phyloP scores from a whole-genome alignment of 2,329 filamentous ascomycete species.

The Fusarium citri region DNA sequence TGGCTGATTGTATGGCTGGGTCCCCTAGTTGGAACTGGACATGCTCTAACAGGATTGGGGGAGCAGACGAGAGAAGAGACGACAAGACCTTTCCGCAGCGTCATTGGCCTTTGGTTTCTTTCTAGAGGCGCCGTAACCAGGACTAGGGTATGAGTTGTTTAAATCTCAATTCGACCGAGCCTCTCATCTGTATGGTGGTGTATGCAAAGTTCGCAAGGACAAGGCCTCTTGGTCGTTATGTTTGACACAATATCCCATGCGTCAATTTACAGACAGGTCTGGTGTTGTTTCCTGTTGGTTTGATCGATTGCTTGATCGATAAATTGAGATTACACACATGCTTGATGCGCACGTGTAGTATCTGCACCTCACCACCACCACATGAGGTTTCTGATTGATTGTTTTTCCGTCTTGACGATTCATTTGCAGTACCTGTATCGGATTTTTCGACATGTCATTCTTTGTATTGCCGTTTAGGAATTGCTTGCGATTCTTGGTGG shows the following conservation, averaged over 20 bases:
- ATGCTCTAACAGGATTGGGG: slow-evolving; percentile 16
- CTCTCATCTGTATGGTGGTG: slow-evolving; percentile 9
- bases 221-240: background rate
- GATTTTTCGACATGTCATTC: slow-evolving; percentile 27
- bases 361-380: slow-evolving; percentile 18
- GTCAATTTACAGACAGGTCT: slow-evolving; percentile 26
- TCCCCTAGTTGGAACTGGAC: slow-evolving; percentile 21
- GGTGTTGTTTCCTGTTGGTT: slow-evolving; percentile 22
- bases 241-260: slow-evolving; percentile 23
- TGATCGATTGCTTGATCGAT: slow-evolving; percentile 12
- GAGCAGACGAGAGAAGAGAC: slow-evolving; percentile 31
- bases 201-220: slow-evolving; percentile 5
- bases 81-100: slow-evolving; percentile 15
- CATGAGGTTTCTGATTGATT: slow-evolving; percentile 2
- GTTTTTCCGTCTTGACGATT: slow-evolving; percentile 8
- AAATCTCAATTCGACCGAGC: slow-evolving; percentile 16
- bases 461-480: slow-evolving; percentile 22
- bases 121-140: slow-evolving; percentile 10
- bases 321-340: slow-evolving; percentile 23
- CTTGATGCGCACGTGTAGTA: slow-evolving; percentile 25
- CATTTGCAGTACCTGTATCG: slow-evolving; percentile 7
- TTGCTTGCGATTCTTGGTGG: slow-evolving; percentile 32
- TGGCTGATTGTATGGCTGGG: background rate
- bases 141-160: slow-evolving; percentile 13
- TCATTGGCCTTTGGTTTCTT: slow-evolving; percentile 20